phyloP scores from a whole-genome alignment of 1,284 basidiomycete species.

The Cryptococcus deneoformans region DNA sequence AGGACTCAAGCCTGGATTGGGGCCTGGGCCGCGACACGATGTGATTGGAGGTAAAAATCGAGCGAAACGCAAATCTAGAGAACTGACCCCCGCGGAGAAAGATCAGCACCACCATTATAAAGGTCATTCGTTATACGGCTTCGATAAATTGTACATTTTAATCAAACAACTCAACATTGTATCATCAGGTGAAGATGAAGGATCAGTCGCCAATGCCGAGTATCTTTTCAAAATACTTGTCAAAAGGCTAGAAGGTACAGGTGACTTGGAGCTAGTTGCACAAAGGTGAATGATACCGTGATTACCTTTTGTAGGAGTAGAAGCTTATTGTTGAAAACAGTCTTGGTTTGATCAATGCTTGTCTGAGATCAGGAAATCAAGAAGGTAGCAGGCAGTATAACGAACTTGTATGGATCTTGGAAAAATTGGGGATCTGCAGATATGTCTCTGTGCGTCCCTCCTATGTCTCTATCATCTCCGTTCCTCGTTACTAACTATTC shows the following conservation, averaged over 20 bases:
- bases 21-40: background rate
- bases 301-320: background rate
- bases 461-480: background rate
- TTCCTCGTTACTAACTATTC: background rate
- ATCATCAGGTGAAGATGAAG: constrained; percentile 60
- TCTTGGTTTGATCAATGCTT: constrained; percentile 85
- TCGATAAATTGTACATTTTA: constrained; percentile 74
- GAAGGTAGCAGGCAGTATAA: constrained; percentile 33
- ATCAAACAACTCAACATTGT: constrained; percentile 63
- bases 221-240: constrained; percentile 57
- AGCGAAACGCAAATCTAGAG: background rate
- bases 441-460: constrained; percentile 68
- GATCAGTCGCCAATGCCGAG: constrained; percentile 18
- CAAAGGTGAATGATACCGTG: constrained; percentile 60
- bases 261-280: constrained; percentile 78
- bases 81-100: background rate
- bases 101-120: background rate
- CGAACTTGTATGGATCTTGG: constrained; percentile 53
- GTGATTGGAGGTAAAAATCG: background rate
- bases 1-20: background rate
- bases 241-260: constrained; percentile 65
- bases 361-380: constrained; percentile 36
- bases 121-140: constrained; percentile 62
- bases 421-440: constrained; percentile 73
- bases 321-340: constrained; percentile 45